Conservation (phyloP, 1,284 basidiomycete genomes). For the Ceratobasidium sp. region DNA sequence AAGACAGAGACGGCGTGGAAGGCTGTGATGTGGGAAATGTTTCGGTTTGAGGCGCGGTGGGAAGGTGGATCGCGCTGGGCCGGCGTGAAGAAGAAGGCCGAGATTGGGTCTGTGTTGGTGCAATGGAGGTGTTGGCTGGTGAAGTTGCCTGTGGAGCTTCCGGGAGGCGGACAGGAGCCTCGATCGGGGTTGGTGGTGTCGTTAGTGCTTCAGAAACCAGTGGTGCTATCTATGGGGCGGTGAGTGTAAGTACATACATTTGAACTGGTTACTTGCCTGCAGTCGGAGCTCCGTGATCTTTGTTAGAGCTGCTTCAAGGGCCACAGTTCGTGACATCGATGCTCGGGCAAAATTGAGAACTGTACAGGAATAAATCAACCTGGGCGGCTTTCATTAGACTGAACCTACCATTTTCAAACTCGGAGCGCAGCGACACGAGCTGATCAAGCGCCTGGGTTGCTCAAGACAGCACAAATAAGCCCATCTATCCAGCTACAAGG, state of each 20-base stretch:
- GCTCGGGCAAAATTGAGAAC: constrained; percentile 28
- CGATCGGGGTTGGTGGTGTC: neutral
- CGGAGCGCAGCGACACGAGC: constrained; percentile 7
- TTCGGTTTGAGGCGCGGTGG: too few species aligned
- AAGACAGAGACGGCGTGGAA: constrained; percentile 22
- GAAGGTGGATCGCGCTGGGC: too few species aligned
- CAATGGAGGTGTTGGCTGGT: neutral
- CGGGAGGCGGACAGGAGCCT: neutral
- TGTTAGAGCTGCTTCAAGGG: constrained; percentile 15
- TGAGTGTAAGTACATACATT: neutral
- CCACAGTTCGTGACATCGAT: constrained; percentile 15
- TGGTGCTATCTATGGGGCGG: neutral
- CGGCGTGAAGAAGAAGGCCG: too few species aligned
- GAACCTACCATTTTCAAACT: constrained; percentile 16
- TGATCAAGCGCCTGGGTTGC: constrained; percentile 4
- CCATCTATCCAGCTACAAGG: neutral
- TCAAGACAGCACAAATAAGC: neutral
- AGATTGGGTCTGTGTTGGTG: constrained; percentile 13
- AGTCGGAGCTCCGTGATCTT: constrained; percentile 7
- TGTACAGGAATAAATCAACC: neutral
- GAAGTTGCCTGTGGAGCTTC: constrained; percentile 17
- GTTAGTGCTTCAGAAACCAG: neutral
- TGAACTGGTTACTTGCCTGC: neutral
- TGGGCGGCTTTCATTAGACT: neutral
- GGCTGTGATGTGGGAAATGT: neutral